Evolutionary conservation across 257 asterid genomes (phyloP).

Genomic region (Solanum habrochaites): DNA sequence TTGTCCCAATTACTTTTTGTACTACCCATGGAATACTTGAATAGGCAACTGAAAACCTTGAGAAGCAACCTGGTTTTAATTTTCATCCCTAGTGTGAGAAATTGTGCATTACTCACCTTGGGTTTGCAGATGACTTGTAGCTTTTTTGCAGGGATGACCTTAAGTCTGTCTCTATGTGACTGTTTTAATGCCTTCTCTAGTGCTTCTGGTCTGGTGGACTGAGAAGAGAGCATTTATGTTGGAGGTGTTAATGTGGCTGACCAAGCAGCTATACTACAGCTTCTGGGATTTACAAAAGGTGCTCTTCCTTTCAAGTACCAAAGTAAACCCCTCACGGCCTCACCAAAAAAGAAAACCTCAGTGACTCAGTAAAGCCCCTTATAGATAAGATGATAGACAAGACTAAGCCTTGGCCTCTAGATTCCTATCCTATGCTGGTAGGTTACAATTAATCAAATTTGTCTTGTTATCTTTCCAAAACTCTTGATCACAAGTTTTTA

Average conservation of each 20-base stretch:
- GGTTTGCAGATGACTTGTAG: not conserved
- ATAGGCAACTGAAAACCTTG: not conserved
- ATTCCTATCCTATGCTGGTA: not conserved
- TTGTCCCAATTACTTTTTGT: not conserved
- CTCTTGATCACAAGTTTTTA: not conserved
- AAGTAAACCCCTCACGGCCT: not conserved
- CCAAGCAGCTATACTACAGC: not conserved
- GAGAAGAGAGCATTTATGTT: not conserved
- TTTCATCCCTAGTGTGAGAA: not conserved
- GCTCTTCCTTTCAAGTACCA: not conserved
- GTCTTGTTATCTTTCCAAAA: not conserved
- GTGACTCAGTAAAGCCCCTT: not conserved
- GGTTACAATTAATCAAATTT: not conserved
- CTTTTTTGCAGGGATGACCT: not conserved
- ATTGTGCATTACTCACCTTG: not conserved
- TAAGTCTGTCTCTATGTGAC: not conserved
- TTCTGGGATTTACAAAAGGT: not conserved
- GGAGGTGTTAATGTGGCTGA: not conserved
- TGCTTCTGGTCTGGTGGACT: not conserved
- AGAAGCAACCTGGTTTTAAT: not conserved
- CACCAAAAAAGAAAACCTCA: not conserved
- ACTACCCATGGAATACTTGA: not conserved
- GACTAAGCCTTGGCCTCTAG: not conserved
- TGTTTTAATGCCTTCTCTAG: not conserved
- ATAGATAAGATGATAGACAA: not conserved